Evolutionary conservation across 2,329 filamentous ascomycete species (phyloP), one percentile per base, ranked within the genome.

Genomic region (Trichoderma breve): DNA sequence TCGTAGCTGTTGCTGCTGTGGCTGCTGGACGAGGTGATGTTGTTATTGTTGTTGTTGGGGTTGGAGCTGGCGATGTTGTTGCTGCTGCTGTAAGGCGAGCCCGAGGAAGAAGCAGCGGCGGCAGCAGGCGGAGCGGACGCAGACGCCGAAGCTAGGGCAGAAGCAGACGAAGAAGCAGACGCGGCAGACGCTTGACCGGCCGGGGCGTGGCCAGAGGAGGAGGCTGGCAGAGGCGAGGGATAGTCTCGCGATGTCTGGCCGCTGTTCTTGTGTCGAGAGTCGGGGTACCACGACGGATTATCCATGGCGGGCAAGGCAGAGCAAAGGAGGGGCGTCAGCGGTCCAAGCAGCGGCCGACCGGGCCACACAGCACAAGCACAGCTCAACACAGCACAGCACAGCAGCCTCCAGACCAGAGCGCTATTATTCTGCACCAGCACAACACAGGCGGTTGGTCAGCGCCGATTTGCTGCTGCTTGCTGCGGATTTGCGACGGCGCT

Each of bases 251-350:
- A 82, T 62, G 39, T 83, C 74, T 86, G 83, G 72, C 75, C 74
- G 74, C 73, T 80, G 76, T 86, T 86, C 81, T 89, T 90, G 81
- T 43, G 60, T 43, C 90, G 86, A 79, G 90, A 86, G 82, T 92
- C 90, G 80, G 87, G 83, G 82, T 93, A 93, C 90, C 90, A 92
- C 77, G 91, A 80, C 70, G 82, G 82, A 61, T 68, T 60, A 80
- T 87, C 86, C 86, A 87, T 87, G 79, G 77, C 76, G 73, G 74
- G 65, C 72, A 21, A 12, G n/a, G 39, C 24, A 12, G 61, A 72
- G 73, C 69, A 63, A 72, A 58, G 72, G 67, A 70, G 67, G 67
- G 67, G 67, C 67, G 67, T 70, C 70, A 67, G 72, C 63, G 74
- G 70, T 62, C 34, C 64, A 51, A 51, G 64, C 64, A 55, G 51